Base-by-base conservation (phyloP, 495 filamentous ascomycete genomes). In the Patellaria atrata region DNA sequence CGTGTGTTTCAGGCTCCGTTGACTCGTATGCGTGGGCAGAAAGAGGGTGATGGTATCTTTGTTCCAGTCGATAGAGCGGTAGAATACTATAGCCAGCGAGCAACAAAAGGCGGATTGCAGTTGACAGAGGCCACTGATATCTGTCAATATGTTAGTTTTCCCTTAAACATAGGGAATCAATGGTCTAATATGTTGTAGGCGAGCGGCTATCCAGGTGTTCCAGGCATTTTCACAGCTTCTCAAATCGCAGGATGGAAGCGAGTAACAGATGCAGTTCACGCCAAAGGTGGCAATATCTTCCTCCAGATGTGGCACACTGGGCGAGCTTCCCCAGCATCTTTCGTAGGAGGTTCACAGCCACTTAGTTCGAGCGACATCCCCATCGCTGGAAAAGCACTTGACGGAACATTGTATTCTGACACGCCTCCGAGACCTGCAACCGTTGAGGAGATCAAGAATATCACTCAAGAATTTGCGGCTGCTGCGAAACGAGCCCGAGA, bases 41-140 rank as follows among this genome's bases (percentile, higher is more conserved):
- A 50, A 33, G 43, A 50, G 18, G 27, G 26, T 12, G 47, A 50
- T 37, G 47, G 36, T 23, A 38, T 47, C 17, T 26, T 31, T 6
- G 41, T 47, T n/a, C 40, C 43, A 12, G 35, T 35, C 19, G 43
- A 47, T n/a, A 22, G 47, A 15, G 38, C 33, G n/a, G 43, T 44
- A 2, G 39, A 47, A 30, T 50, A 50, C 35, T 50, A 50, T 18
- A 22, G 18, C 10, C 47, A 50, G 26, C 34, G 47, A 8, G 47
- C 47, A 18, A 40, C 9, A 27, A 43, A 43, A 34, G 47, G 47
- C 20, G 44, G 43, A 7, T 26, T 50, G 7, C 44, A 43, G 22
- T 26, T 50, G 21, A 50, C 47, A 8, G 47, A 50, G 29, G 47
- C 47, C 10, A 47, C 43, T 18, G 38, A 43, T 19, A 50, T 50